Base-by-base conservation (phyloP, 768 basidiomycete species). In the Guyanaporus albipodus region DNA sequence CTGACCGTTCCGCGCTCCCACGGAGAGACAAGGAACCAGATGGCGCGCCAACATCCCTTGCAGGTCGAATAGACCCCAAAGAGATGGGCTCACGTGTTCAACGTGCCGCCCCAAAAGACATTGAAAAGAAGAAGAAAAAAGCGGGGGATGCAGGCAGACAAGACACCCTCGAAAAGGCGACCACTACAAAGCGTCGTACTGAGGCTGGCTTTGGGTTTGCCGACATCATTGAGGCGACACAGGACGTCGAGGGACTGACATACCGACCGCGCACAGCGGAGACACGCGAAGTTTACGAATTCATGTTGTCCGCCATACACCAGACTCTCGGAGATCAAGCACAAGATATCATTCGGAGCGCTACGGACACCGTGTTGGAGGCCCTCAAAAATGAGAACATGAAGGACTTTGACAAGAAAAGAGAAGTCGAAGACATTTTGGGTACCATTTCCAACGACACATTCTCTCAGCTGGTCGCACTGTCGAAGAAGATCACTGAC, bases 361-460 rank as follows among this genome's bases (percentile, higher is more conserved):
- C 96, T 1, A 88, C 96, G n/a, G 95, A 99, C 67, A 78, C 80
- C 0, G 85, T 94, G 2, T 70, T 99, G 38, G 91, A 94, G 68
- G 77, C 79, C 4, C 75, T 98, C 53, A 98, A 97, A 70, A 86
- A 78, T 56, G 92, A 96, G 56, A 74, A 76, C 48, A 64, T 91
- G 70, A 95, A 93, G 69, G 94, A 97, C 62, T 94, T 97, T 58
- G 95, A 97, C 75, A 94, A 93, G 76, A 95, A 97, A 69, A 88
- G 82, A 71, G 92, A 97, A 61, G 78, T 95, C 6, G 87, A 95
- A 66, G 82, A 82, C 15, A 67, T 80, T n/a, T 67, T 91, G 11
- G 82, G 83, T 1, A 52, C 75, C 0, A 63, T 94, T 11, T 67
- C 80, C 2, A 79, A 75, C 59, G 93, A 96, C 54, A 59, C 70